Evolutionary conservation across 345 rosid genomes (phyloP).

Genomic region (Brassica rapa): DNA sequence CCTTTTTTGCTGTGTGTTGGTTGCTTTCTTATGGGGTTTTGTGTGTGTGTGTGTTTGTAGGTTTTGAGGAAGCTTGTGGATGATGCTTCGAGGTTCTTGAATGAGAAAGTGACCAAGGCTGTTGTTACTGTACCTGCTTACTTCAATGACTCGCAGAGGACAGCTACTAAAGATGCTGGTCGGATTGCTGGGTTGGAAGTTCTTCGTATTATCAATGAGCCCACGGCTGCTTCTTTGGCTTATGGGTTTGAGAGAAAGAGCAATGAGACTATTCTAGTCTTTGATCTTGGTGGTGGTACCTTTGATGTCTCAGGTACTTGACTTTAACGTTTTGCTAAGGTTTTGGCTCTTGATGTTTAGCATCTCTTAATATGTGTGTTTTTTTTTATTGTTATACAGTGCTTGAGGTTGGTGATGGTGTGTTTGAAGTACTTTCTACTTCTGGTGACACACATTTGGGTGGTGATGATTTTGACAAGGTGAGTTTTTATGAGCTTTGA

Average conservation of each 20-base stretch:
- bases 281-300: slow-evolving; percentile 99
- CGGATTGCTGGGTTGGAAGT: slow-evolving; percentile 82
- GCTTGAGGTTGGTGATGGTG: slow-evolving; percentile 99
- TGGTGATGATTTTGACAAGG: slow-evolving; percentile 99
- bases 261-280: slow-evolving; percentile 93
- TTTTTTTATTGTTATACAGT: slow-evolving; percentile 46
- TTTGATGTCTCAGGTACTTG: slow-evolving; percentile 93
- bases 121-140: slow-evolving; percentile 80
- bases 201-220: slow-evolving; percentile 94
- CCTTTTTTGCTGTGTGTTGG: not conserved
- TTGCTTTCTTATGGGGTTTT: not conserved
- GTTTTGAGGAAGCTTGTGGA: slow-evolving; percentile 95
- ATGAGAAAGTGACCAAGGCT: slow-evolving; percentile 70
- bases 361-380: not conserved
- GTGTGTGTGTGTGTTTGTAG: slow-evolving; percentile 41
- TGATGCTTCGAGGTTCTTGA: slow-evolving; percentile 85
- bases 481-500: slow-evolving; percentile 29
- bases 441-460: slow-evolving; percentile 99
- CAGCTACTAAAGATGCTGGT: slow-evolving; percentile 98
- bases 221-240: slow-evolving; percentile 96
- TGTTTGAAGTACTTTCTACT: slow-evolving; percentile 96
- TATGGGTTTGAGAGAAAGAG: slow-evolving; percentile 95
- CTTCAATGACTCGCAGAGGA: slow-evolving; percentile 88
- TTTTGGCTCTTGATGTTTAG: not conserved
- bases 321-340: not conserved